phyloP scores from a whole-genome alignment of 75 land plant species.

The Larix kaempferi region DNA sequence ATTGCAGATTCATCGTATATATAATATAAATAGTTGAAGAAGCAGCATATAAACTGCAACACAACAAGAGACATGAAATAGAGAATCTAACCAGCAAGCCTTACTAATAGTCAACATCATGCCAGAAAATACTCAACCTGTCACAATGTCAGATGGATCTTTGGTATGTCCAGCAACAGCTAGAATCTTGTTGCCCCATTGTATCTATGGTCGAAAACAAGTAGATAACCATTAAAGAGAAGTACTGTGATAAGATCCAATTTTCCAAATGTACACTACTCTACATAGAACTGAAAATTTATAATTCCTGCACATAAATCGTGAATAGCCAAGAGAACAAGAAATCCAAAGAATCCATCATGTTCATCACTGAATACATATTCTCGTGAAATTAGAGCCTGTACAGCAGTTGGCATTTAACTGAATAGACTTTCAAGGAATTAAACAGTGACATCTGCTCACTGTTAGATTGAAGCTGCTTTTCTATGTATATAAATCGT shows the following conservation, averaged over 20 bases:
- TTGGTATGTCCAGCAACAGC: constrained; percentile 96
- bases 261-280: neutral
- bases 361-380: neutral
- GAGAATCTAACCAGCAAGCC: neutral
- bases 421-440: neutral
- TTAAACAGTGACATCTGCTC: neutral
- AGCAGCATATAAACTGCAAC: neutral
- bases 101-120: neutral
- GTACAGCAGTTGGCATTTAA: neutral
- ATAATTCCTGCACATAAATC: neutral
- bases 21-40: constrained; percentile 4
- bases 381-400: neutral
- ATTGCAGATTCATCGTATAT: neutral
- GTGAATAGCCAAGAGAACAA: neutral
- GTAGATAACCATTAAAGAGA: neutral
- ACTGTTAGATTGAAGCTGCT: neutral
- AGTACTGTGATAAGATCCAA: constrained; percentile 1
- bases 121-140: constrained; percentile 35
- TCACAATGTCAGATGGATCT: constrained; percentile 74
- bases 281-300: neutral
- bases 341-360: neutral
- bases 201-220: constrained; percentile 43
- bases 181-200: constrained; percentile 84
- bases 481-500: neutral
- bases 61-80: neutral